These are phyloP conservation scores for Cyclocybe cylindracea DNA, from an alignment of 768 basidiomycete species.

Conservation along the genomic window DNA sequence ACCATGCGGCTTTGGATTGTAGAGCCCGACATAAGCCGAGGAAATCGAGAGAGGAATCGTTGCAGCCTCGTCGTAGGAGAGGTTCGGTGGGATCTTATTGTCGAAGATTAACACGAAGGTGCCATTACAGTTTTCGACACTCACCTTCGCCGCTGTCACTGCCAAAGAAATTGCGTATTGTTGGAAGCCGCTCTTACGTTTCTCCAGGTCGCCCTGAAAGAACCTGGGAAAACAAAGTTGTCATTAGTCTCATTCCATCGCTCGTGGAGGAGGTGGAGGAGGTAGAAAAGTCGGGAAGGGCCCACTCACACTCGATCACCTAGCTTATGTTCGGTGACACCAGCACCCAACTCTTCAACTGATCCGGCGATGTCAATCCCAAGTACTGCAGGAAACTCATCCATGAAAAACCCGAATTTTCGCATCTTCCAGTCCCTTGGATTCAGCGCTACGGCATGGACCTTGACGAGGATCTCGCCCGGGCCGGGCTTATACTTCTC, in stretches of 20 bases:
- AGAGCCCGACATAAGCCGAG: constrained; percentile 50
- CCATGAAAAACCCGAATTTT: constrained; percentile 26
- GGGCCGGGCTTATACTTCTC: constrained; percentile 29
- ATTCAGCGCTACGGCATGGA: constrained; percentile 42
- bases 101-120: not conserved
- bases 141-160: constrained; percentile 39
- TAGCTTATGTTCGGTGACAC: constrained; percentile 46
- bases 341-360: constrained; percentile 51
- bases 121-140: not conserved
- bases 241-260: constrained; percentile 32
- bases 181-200: too few species aligned
- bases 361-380: constrained; percentile 55
- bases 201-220: not conserved
- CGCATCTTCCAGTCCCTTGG: constrained; percentile 43
- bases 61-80: constrained; percentile 36
- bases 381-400: constrained; percentile 42
- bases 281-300: not conserved
- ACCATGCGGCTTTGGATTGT: constrained; percentile 36
- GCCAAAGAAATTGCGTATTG: too few species aligned
- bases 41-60: constrained; percentile 47
- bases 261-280: constrained; percentile 29
- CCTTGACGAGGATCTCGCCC: constrained; percentile 43
- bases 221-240: too few species aligned
- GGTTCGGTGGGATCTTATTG: constrained; percentile 29
- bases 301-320: constrained; percentile 54